Percentiles rank a stretch among this genome's conserved stretches.
These are phyloP conservation scores for Cladosporium oxysporum DNA, from an alignment of 2,329 filamentous ascomycete genomes.

Conservation along the genomic window DNA sequence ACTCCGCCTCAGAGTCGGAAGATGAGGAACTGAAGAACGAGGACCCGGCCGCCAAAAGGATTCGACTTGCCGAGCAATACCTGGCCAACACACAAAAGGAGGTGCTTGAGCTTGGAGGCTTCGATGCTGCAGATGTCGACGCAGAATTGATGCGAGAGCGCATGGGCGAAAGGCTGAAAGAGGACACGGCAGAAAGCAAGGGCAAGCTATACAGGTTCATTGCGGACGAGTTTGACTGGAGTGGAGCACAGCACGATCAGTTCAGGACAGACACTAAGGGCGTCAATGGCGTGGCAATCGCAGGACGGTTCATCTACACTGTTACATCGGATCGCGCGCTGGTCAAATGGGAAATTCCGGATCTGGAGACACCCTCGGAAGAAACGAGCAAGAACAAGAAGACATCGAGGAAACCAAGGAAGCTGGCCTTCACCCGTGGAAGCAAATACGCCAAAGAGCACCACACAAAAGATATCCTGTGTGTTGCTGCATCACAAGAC, in stretches of 20 bases:
- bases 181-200: constrained; percentile 90
- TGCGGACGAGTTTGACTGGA: constrained; percentile 71
- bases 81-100: constrained; percentile 86
- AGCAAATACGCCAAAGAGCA: constrained; percentile 65
- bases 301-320: constrained; percentile 81
- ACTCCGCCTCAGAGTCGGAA: constrained; percentile 49
- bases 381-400: constrained; percentile 35
- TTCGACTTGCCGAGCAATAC: constrained; percentile 88
- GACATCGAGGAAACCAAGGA: constrained; percentile 52
- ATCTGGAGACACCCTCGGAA: constrained; percentile 32
- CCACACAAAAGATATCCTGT: constrained; percentile 77
- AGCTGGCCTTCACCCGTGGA: constrained; percentile 64
- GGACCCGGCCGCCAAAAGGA: constrained; percentile 83
- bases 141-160: constrained; percentile 76
- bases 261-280: constrained; percentile 78
- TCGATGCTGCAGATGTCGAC: constrained; percentile 93
- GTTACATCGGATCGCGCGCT: constrained; percentile 81
- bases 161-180: constrained; percentile 71
- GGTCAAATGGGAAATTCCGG: constrained; percentile 85
- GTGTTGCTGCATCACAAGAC: constrained; percentile 82
- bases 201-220: constrained; percentile 84
- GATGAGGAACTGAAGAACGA: constrained; percentile 76
- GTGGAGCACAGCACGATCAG: constrained; percentile 65
- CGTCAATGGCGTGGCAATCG: constrained; percentile 77
- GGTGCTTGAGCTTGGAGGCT: constrained; percentile 71